Evolutionary conservation across 2,329 filamentous ascomycete species (phyloP), one percentile per base, ranked within the genome.

Genomic region (Apiospora malaysiana): DNA sequence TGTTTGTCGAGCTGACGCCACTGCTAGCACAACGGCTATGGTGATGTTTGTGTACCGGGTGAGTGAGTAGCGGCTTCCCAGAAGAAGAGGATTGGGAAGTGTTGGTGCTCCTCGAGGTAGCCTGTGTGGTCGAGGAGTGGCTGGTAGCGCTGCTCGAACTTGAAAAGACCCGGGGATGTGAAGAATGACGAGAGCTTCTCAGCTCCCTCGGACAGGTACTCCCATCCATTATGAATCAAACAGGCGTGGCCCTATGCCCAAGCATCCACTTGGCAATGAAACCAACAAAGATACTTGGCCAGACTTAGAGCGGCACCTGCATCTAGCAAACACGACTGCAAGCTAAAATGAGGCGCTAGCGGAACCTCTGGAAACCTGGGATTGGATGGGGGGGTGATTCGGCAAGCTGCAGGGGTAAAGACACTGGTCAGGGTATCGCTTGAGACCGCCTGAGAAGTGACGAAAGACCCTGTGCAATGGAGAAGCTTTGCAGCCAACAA

Each of bases 21-120:
- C 27, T n/a, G 45, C 77, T 81, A 66, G 79, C 78, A 72, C 81
- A 82, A 46, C 81, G 77, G 45, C 75, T 78, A 70, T 85, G 83
- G 51, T 84, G 82, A 71, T 82, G 67, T 12, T 40, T 67, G 65
- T 67, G 65, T 46, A 40, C 32, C 32, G 56, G 56, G 32, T 63
- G 56, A 40, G 56, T n/a, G 27, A 40, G 18, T 32, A 32, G 40
- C 2, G 56, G 56, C 18, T 32, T 8, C 27, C 56, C 32, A 63
- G 56, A 12, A 63, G 56, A 40, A 40, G 56, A 40, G 27, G 32
- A n/a, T n/a, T 40, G 56, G 21, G 56, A 40, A 10, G 32, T 40
- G 32, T 63, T 63, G 18, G 56, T 63, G 32, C 56, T 63, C 27
- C 56, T 63, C 56, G 32, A 40, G 32, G 56, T 63, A 40, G 32